These are phyloP conservation scores for Austroboletus novae-zelandiae DNA, from an alignment of 1,284 basidiomycete species.

Conservation along the genomic window DNA sequence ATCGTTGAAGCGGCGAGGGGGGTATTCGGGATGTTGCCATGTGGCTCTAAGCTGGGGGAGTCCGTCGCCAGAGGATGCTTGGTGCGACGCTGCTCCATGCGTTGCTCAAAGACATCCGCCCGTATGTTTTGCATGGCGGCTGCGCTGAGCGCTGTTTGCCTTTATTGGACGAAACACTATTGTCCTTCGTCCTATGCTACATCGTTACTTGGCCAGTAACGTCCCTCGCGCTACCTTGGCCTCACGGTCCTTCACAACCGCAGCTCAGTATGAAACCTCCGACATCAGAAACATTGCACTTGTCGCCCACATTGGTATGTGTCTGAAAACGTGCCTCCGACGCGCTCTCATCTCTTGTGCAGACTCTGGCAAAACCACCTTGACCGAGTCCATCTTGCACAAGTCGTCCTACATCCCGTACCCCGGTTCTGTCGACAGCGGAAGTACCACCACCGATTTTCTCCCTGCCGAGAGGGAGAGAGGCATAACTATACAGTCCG, in stretches of 20 bases:
- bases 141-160: conserved; percentile 8
- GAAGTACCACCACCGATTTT: conserved; percentile 90
- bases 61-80: conserved; percentile 53
- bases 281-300: conserved; percentile 74
- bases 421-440: conserved; percentile 83
- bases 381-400: conserved; percentile 85
- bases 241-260: conserved; percentile 23
- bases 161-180: conserved; percentile 11
- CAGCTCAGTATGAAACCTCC: conserved; percentile 28
- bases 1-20: conserved; percentile 71
- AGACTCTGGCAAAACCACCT: conserved; percentile 91
- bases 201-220: conserved; percentile 9
- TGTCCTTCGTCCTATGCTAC: conserved; percentile 18
- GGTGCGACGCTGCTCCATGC: conserved; percentile 41
- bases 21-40: conserved; percentile 79
- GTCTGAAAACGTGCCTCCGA: background rate
- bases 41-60: conserved; percentile 44
- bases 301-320: conserved; percentile 78
- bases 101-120: conserved; percentile 44
- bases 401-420: conserved; percentile 71
- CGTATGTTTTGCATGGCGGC: conserved; percentile 17
- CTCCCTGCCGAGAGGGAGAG: conserved; percentile 85
- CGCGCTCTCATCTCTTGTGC: conserved; percentile 20
- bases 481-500: conserved; percentile 90
- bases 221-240: background rate